Base-by-base conservation (phyloP, 1,139 yeast species). In the Blastobotrys illinoisensis region DNA sequence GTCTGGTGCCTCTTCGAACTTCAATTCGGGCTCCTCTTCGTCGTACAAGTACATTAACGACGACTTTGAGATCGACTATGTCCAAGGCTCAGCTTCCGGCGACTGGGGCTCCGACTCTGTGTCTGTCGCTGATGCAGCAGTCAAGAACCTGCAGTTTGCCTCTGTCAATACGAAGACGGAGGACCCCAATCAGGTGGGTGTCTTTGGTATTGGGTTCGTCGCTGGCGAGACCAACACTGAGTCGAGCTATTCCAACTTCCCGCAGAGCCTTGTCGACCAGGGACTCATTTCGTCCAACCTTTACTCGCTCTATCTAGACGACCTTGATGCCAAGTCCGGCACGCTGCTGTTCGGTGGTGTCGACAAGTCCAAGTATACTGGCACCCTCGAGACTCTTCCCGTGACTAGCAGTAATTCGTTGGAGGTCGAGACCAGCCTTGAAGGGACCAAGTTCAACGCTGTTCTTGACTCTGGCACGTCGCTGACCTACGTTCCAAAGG, bases 381-480 rank as follows among this genome's bases (percentile, higher is more conserved):
- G 56, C 9, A 44, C 47, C 46, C 58, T 60, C 13, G 47, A 48
- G 44, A 59, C 57, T 9, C 66, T 72, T 20, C 72, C 71, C 24
- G 32, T 63, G 9, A 54, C 60, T 36, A 55, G 50, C 44, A n/a
- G n/a, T n/a, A 51, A 49, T 14, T 40, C 54, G 20, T 19, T 47
- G 28, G 44, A 57, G 18, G 21, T 56, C 19, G 48, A 24, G 23
- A 26, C 48, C 48, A 65, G 64, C 9, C 55, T 58, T 46, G 62
- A 62, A 49, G 53, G 60, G 58, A 56, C 59, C 11, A 1, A 5
- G 13, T 44, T 44, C 44, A 54, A 54, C 51, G 57, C 56, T 5
- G 81, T 19, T 65, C 68, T 86, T 40, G 93, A 86, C 67, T 79
- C 88, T 1, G 91, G 93, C 48, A 79, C 89, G 13, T 81, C 90